Evolutionary conservation across 441 rosid genomes (phyloP), one percentile per base, ranked within the genome.

Genomic region (Macaranga tanarius): DNA sequence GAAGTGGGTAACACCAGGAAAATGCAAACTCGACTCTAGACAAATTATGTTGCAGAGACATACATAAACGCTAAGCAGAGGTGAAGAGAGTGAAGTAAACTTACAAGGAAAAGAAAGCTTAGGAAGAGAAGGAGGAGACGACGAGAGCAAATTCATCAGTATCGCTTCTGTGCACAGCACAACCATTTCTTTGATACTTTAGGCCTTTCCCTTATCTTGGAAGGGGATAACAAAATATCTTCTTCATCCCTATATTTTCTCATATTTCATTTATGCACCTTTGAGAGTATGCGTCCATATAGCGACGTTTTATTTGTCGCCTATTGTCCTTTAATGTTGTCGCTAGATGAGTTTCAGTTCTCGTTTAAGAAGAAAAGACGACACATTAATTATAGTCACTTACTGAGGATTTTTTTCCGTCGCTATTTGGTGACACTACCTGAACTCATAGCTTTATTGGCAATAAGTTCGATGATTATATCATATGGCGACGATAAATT

Each of bases 101-200:
- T 87, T 74, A 85, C 91, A 56, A 34, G 78, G 77, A 65, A 62
- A 50, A 38, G 76, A 71, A 40, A 75, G 75, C 2, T 31, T 77
- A 16, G 80, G 78, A 58, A 79, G 79, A 57, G 75, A 77, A 73
- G 58, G 60, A 61, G 74, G 76, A 48, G 77, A 76, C 2, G 86
- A 76, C 57, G 83, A 56, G 7, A 60, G 42, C 20, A 34, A 5
- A 75, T 78, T 73, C 78, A 76, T 65, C 74, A 80, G 79, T 87
- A 85, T 84, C 60, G 78, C 83, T 77, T 69, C 75, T 61, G 20
- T 74, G 65, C 50, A 80, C 71, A 47, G 13, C 25, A n/a, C 10
- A 19, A 52, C 56, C 3, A 6, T 6, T 2, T 10, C 5, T 52
- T 52, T 52, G 6, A 2, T 48, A 2, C 5, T 2, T 15, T 42